Evolutionary conservation across 139 green algal species (phyloP).

Genomic region (Mychonastes homosphaera): DNA sequence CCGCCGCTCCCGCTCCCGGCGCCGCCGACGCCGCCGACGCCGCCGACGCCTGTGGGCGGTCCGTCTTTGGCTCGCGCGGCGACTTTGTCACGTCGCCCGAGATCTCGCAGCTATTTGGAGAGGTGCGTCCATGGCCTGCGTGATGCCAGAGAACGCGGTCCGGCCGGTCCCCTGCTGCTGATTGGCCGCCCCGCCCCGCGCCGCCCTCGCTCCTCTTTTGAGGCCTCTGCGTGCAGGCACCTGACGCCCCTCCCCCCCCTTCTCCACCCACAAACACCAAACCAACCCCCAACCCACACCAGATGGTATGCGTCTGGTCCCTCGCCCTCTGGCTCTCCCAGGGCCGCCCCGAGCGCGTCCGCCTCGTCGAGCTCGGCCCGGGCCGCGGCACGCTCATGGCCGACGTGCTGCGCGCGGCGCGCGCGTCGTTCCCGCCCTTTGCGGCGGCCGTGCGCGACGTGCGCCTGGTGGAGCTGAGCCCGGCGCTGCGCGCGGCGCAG

Average conservation of each 20-base stretch:
- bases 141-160: no score
- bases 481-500: constrained; percentile 43
- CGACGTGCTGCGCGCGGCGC: constrained; percentile 80
- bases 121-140: constrained; percentile 41
- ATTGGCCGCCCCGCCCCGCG: no score
- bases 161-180: not conserved
- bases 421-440: constrained; percentile 20
- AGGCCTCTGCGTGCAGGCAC: no score
- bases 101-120: constrained; percentile 94
- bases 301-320: constrained; percentile 94
- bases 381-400: constrained; percentile 91
- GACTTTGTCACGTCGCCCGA: constrained; percentile 96
- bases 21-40: no score
- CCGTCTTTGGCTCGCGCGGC: constrained; percentile 82
- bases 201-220: no score
- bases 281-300: no score
- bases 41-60: no score
- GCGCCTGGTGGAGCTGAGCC: constrained; percentile 76
- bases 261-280: no score
- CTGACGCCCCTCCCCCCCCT: no score
- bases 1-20: no score
- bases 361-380: constrained; percentile 87
- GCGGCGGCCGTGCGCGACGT: constrained; percentile 24
- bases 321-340: constrained; percentile 71
- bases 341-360: constrained; percentile 54